Base-by-base conservation (phyloP, 495 filamentous ascomycete species). In the Hypoxylon crocopeplum region DNA sequence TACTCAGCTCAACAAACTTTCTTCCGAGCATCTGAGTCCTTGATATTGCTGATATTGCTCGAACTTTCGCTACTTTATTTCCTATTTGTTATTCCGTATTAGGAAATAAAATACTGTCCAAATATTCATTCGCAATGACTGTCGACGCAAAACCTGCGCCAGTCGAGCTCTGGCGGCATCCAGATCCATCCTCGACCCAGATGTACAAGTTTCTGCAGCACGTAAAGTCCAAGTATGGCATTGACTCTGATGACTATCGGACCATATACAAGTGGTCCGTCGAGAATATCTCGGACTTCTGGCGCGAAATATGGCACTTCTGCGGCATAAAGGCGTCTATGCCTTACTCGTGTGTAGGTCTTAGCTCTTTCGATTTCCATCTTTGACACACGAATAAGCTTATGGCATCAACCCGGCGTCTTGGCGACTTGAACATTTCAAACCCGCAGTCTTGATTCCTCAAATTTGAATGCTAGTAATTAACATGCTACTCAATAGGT, bases 291-390 rank as follows among this genome's bases (percentile, higher is more conserved):
- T 79, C 84, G 8, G 71, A 80, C 5, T 94, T 96, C 66, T 98
- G 94, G 94, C 85, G 79, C 15, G 86, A 94, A 59, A 82, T 93
- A 6, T 97, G 92, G 92, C 75, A 88, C 36, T 94, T 87, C 69
- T 88, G 86, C 4, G 84, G 86, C 29, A 82, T 97, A 60, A 84
- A 79, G 48, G 82, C 89, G 12, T 88, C 88, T n/a, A 72, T 73
- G 59, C 73, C 77, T 3, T 92, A 85, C 70, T 72, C 80, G 11
- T 69, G 80, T 59, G 89, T 91, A 68, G 66, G 79, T 45, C 32
- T 54, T 36, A 30, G 24, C 8, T 37, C 22, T 30, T 24, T n/a
- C n/a, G 1, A 42, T 36, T 12, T 72, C 30, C 20, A 15, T 37
- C 11, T 6, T 10, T 51, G 13, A 66, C 15, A 44, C 8, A 12